Evolutionary conservation across 2,329 filamentous ascomycete genomes (phyloP), one percentile per base, ranked within the genome.

Genomic region (Ilyonectria destructans): DNA sequence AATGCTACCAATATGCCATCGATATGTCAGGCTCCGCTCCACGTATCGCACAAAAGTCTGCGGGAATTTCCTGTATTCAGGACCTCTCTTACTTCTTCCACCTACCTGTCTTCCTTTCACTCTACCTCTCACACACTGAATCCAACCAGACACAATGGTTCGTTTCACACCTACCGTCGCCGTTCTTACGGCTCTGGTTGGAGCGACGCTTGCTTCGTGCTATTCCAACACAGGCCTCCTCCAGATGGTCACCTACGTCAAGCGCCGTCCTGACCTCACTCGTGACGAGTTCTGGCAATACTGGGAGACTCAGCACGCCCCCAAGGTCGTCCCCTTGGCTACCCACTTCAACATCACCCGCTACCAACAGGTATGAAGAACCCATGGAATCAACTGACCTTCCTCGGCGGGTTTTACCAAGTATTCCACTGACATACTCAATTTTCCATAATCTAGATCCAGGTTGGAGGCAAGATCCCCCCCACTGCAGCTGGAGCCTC

Each of bases 151-250:
- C 59, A 37, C 35, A 46, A 73, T 73, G 71, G 52, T 58, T 62
- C 59, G 59, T 26, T 15, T 72, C 56, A 56, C 43, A 2, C 55
- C 37, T 29, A 35, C 56, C 10, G 10, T 69, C 10, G 49, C 57
- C 48, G 6, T 58, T 17, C 15, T 48, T n/a, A 58, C 52, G 40
- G 58, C 62, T 17, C 48, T 72, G 8, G 3, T 64, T n/a, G 55
- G 61, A 12, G 54, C 35, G 4, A 37, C 45, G 13, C 33, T 69
- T 52, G 59, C 67, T 1, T 56, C 58, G 79, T 86, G 56, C 80
- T 2, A 87, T 33, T 55, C 86, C 84, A 74, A 69, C 23, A 77
- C 76, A 0, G 75, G 75, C 1, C 61, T 74, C 3, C 33, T 66
- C 0, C 77, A 79, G 65, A 79, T 79, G 77, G 40, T 77, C 17